Percentiles rank a stretch among this genome's conserved stretches.
Evolutionary conservation across 495 filamentous ascomycete species (phyloP).

Genomic region (Penicillium fimorum): DNA sequence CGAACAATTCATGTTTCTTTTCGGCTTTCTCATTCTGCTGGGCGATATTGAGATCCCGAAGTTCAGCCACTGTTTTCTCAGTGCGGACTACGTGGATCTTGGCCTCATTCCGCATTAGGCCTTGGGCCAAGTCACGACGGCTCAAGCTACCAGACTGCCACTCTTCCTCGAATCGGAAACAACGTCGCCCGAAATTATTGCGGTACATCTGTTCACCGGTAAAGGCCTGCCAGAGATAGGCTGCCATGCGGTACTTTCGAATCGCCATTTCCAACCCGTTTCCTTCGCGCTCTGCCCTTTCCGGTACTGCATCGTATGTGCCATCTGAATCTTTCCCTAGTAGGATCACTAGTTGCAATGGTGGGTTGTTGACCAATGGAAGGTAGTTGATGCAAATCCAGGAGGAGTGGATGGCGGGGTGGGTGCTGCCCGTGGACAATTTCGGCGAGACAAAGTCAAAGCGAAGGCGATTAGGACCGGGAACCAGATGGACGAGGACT

Average conservation of each 20-base stretch:
- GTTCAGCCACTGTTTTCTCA: slow-evolving; percentile 80
- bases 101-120: slow-evolving; percentile 81
- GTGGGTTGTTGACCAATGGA: slow-evolving; percentile 69
- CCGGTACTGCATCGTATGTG: slow-evolving; percentile 78
- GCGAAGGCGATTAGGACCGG: slow-evolving; percentile 79
- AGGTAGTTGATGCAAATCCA: slow-evolving; percentile 83
- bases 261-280: slow-evolving; percentile 76
- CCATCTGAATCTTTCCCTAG: slow-evolving; percentile 84
- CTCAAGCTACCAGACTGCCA: slow-evolving; percentile 81
- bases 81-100: slow-evolving; percentile 79
- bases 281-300: slow-evolving; percentile 71
- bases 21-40: slow-evolving; percentile 72
- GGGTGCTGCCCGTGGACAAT: slow-evolving; percentile 64
- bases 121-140: slow-evolving; percentile 62
- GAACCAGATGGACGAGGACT: slow-evolving; percentile 78
- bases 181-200: slow-evolving; percentile 76
- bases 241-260: slow-evolving; percentile 84
- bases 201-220: slow-evolving; percentile 93
- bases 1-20: slow-evolving; percentile 67
- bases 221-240: slow-evolving; percentile 94
- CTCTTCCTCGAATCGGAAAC: slow-evolving; percentile 87
- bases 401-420: slow-evolving; percentile 70
- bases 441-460: slow-evolving; percentile 86
- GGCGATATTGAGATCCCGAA: slow-evolving; percentile 73
- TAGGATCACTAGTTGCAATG: slow-evolving; percentile 80